Evolutionary conservation across 164 flowering plant genomes (phyloP).

Genomic region (Tetracentron sinense): DNA sequence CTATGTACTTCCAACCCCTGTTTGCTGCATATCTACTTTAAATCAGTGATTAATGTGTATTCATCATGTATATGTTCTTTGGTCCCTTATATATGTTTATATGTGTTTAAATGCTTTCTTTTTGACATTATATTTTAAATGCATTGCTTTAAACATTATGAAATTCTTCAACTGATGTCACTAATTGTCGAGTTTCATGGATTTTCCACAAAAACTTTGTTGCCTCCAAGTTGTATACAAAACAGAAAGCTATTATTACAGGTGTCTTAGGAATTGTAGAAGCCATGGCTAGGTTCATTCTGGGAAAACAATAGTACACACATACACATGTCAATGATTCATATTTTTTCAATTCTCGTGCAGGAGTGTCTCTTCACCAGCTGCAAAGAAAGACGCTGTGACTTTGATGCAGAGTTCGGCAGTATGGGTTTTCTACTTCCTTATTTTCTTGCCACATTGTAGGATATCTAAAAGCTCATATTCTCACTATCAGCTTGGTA

Average conservation of each 20-base stretch:
- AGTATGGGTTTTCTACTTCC: not conserved
- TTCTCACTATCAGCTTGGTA: not conserved
- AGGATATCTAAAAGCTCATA: not conserved
- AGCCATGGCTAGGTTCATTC: too few relatives aligned
- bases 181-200: too few relatives aligned
- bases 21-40: not conserved
- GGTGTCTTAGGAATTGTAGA: too few relatives aligned
- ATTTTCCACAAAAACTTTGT: too few relatives aligned
- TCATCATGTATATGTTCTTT: not conserved
- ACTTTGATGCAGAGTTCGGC: not conserved
- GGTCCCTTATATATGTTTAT: not conserved
- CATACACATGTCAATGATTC: too few relatives aligned
- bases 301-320: too few relatives aligned
- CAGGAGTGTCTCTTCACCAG: conserved; percentile 17
- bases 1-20: too few relatives aligned
- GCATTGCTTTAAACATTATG: too few relatives aligned
- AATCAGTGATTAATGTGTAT: not conserved
- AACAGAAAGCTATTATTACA: too few relatives aligned
- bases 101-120: not conserved
- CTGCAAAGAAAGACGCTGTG: conserved; percentile 12
- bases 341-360: not conserved
- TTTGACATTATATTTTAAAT: too few relatives aligned
- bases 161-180: too few relatives aligned
- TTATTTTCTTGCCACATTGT: not conserved
- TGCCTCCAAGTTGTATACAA: too few relatives aligned